Evolutionary conservation across 306 rosid species (phyloP).

Genomic region (Dryas drummondii): DNA sequence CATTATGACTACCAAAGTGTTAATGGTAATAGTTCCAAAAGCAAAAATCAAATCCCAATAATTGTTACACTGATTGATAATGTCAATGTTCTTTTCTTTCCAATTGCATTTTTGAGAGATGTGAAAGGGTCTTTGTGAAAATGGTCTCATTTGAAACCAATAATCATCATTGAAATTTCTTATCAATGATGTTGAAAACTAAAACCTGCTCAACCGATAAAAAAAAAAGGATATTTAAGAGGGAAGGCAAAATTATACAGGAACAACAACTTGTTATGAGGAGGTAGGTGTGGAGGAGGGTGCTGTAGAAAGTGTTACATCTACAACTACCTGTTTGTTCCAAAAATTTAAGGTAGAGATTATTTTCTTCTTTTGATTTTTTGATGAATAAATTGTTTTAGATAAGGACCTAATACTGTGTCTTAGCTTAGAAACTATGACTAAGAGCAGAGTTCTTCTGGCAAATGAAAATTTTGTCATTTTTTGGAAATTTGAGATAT

Average conservation of each 20-base stretch:
- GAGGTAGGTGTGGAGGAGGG: not conserved
- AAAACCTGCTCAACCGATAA: not conserved
- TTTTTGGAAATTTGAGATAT: no score
- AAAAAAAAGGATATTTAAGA: not conserved
- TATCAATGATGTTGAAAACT: slow-evolving; percentile 5
- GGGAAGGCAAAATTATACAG: no score
- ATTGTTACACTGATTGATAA: slow-evolving; percentile 11
- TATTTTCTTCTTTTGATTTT: no score
- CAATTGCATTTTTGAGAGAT: slow-evolving; percentile 3
- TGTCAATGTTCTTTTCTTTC: not conserved
- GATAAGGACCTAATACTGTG: no score
- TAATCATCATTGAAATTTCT: not conserved
- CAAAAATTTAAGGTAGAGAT: no score
- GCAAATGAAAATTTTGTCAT: no score
- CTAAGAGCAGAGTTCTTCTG: no score
- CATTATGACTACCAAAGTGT: not conserved
- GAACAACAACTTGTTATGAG: no score
- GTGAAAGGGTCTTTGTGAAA: slow-evolving; percentile 5
- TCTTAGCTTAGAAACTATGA: no score
- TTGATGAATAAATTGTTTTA: no score
- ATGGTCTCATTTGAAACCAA: not conserved
- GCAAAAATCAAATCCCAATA: slow-evolving; percentile 2
- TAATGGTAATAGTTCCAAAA: not conserved
- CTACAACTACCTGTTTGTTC: not conserved
- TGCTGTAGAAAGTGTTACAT: not conserved